Percentiles rank a stretch among this genome's conserved stretches.
Conservation (phyloP, 1,284 basidiomycete species). For the Microbotryomycetes sp. region DNA sequence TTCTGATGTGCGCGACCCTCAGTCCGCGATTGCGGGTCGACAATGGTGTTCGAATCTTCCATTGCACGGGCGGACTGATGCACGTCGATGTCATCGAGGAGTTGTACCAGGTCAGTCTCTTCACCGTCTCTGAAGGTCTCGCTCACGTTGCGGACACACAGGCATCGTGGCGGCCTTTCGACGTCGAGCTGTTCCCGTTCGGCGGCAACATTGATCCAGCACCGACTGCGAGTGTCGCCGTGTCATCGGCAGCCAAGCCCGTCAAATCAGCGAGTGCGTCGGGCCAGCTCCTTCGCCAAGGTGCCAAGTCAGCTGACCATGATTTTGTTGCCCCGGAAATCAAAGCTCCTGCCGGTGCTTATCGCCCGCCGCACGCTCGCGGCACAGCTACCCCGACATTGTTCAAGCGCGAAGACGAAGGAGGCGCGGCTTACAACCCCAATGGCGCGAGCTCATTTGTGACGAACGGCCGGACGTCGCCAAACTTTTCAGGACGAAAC, state of each 20-base stretch:
- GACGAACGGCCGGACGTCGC: conserved; percentile 20
- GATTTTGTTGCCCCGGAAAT: not conserved
- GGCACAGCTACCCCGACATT: conserved; percentile 74
- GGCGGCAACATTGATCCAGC: conserved; percentile 62
- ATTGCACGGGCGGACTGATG: conserved; percentile 77
- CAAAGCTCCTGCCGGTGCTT: conserved; percentile 64
- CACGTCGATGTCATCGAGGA: conserved; percentile 72
- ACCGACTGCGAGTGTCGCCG: conserved; percentile 60
- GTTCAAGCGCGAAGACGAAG: conserved; percentile 83
- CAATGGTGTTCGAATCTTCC: conserved; percentile 94
- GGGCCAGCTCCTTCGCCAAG: too few species aligned
- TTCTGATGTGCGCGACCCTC: conserved; percentile 85
- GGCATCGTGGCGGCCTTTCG: conserved; percentile 70
- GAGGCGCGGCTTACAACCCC: conserved; percentile 44
- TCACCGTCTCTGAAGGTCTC: not conserved
- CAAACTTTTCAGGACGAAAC: not conserved
- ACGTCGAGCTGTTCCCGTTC: conserved; percentile 63
- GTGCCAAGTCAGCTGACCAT: conserved; percentile 7
- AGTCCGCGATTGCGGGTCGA: conserved; percentile 91
- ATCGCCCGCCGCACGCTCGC: conserved; percentile 85
- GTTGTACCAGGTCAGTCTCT: conserved; percentile 60
- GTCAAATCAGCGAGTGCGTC: conserved; percentile 43
- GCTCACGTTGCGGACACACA: conserved; percentile 15
- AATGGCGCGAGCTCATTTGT: conserved; percentile 28
- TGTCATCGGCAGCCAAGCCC: conserved; percentile 44